Percentiles rank a stretch among this genome's conserved stretches.
These are phyloP conservation scores for Rubroboletus pulcherrimus DNA, from an alignment of 768 basidiomycete genomes.

Conservation along the genomic window DNA sequence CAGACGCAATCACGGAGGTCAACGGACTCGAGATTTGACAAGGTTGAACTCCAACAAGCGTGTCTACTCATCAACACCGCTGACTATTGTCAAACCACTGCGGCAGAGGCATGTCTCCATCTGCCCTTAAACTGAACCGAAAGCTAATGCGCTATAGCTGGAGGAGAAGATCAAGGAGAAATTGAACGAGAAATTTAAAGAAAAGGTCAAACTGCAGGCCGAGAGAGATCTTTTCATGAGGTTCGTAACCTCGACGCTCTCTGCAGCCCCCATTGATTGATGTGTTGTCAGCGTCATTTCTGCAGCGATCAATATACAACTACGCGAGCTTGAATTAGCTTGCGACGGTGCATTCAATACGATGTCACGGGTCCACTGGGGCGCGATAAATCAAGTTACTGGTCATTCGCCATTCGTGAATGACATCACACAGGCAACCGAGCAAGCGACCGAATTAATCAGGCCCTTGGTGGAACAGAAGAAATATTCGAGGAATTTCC, in stretches of 20 bases:
- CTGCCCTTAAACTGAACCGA: background rate
- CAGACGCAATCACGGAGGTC: constrained; percentile 57
- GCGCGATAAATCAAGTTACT: constrained; percentile 74
- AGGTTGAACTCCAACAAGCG: constrained; percentile 70
- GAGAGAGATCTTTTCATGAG: constrained; percentile 89
- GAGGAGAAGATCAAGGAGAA: constrained; percentile 89
- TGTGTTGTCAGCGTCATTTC: constrained; percentile 66
- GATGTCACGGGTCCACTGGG: constrained; percentile 80
- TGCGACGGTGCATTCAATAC: constrained; percentile 76
- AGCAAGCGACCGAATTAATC: constrained; percentile 72
- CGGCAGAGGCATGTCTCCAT: constrained; percentile 59
- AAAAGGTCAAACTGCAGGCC: constrained; percentile 74
- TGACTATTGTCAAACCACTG: constrained; percentile 93
- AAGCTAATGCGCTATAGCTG: constrained; percentile 46
- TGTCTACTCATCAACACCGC: constrained; percentile 95
- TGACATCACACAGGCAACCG: constrained; percentile 71
- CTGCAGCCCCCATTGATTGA: background rate
- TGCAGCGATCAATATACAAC: constrained; percentile 69
- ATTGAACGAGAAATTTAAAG: constrained; percentile 70
- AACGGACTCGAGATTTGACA: constrained; percentile 73
- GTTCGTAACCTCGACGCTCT: constrained; percentile 38
- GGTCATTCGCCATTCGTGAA: constrained; percentile 79
- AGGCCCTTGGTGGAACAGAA: constrained; percentile 88
- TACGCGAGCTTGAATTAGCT: constrained; percentile 82
- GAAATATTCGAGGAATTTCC: constrained; percentile 88